phyloP scores from a whole-genome alignment of 441 rosid genomes.

The Metrosideros polymorpha region DNA sequence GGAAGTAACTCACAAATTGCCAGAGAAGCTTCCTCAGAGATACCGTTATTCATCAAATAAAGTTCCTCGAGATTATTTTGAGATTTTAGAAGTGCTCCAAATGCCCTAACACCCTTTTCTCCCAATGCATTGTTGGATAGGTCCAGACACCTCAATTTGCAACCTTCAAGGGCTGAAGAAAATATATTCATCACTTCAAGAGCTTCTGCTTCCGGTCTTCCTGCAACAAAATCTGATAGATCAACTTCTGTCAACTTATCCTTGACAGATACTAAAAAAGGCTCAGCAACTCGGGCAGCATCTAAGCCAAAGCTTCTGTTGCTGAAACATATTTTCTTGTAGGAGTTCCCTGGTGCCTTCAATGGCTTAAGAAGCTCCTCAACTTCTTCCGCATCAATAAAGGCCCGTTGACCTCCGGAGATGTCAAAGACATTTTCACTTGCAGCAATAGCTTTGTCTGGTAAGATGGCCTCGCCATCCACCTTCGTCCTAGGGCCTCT shows the following conservation, averaged over 20 bases:
- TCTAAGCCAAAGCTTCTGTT: conserved; percentile 80
- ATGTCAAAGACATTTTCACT: conserved; percentile 46
- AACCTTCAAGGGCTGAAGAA: conserved; percentile 61
- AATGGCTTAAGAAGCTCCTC: conserved; percentile 69
- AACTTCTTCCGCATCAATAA: conserved; percentile 78
- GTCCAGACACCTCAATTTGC: conserved; percentile 56
- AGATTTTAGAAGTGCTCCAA: conserved; percentile 60
- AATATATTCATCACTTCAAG: conserved; percentile 81
- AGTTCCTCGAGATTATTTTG: conserved; percentile 70
- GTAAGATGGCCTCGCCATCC: conserved; percentile 18
- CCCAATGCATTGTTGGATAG: conserved; percentile 94
- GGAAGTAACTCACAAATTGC: conserved; percentile 82
- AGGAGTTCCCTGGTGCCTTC: conserved; percentile 59
- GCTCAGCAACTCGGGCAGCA: conserved; percentile 75
- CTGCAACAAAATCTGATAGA: conserved; percentile 87
- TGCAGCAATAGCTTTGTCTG: conserved; percentile 20
- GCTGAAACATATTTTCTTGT: conserved; percentile 78
- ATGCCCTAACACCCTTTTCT: conserved; percentile 94
- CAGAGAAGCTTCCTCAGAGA: conserved; percentile 87
- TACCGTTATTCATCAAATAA: conserved; percentile 80
- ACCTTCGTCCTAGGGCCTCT: conserved; percentile 37
- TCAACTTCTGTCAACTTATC: conserved; percentile 76
- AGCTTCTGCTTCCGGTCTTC: conserved; percentile 86
- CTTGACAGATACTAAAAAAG: conserved; percentile 63
- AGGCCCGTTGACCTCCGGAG: conserved; percentile 59